Base-by-base conservation (phyloP, 1,284 basidiomycete species). In the Ustilago loliicola region DNA sequence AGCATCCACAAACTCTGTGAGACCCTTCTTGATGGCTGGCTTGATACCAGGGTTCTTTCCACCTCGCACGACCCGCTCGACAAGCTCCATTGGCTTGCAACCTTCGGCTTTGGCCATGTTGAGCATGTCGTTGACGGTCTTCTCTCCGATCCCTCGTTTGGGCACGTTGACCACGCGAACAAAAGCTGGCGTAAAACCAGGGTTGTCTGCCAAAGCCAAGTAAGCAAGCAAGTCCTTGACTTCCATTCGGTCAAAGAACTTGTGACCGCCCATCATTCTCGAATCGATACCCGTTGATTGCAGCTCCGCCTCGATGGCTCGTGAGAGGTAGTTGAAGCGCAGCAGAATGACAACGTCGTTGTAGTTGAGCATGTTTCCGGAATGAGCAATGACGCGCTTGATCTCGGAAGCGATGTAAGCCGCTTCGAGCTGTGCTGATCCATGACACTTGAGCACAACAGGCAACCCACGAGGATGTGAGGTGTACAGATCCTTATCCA, bases 141-240 rank as follows among this genome's bases (percentile, higher is more conserved):
- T 95, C 59, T 93, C 92, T n/a, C 94, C 95, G 36, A 96, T 91
- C 0, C 91, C 90, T 51, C 94, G 88, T 47, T 89, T 88, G 0
- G 95, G 94, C 0, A 91, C 89, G 81, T 95, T 95, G 64, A 94
- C 89, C 0, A 92, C 90, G 21, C 94, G 90, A n/a, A 88, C 84
- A 75, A 96, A 93, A 0, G 94, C 94, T 1, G 84, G 80, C 0
- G 79, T 88, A 81, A 92, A 96, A 15, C 89, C 88, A 0, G 93
- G 91, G 83, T 96, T 96, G 79, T 95, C 94, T 1, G 92, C 89
- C 1, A 96, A 88, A 2, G 76, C 65, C 11, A 86, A 62, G 53
- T 96, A 96, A 1, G 93, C 92, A n/a, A 96, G 87, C 25, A 96
- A 80, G 85, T 95, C 94, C 87, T 95, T 95, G 84, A 97, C 90